A percentile compares a stretch with the other conserved stretches of the same genome.
These are phyloP conservation scores for Rubia balearica DNA, from an alignment of 305 asterid genomes.

Conservation along the genomic window DNA sequence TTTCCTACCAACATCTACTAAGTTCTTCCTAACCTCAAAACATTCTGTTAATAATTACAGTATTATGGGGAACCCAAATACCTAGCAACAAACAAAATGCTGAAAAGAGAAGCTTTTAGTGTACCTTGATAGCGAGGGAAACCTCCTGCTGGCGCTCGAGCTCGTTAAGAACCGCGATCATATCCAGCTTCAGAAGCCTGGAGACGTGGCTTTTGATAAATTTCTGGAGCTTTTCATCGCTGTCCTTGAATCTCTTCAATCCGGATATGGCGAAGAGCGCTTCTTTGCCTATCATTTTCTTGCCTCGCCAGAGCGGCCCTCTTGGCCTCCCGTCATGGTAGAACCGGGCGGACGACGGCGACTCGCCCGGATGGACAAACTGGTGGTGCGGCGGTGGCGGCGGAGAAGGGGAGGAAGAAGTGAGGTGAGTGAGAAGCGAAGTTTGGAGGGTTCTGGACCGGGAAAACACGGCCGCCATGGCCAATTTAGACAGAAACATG, in stretches of 20 bases:
- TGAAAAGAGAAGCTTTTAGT: not conserved
- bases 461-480: slow-evolving; percentile 27
- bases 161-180: slow-evolving; percentile 72
- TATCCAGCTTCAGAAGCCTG: slow-evolving; percentile 81
- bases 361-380: slow-evolving; percentile 13
- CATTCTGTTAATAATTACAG: not conserved
- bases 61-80: not conserved
- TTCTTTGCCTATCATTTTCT: slow-evolving; percentile 85
- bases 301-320: slow-evolving; percentile 89
- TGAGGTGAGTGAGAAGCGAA: slow-evolving; percentile 14
- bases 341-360: slow-evolving; percentile 24
- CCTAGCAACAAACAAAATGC: not conserved
- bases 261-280: slow-evolving; percentile 66
- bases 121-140: slow-evolving; percentile 69
- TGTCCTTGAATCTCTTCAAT: slow-evolving; percentile 63
- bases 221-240: slow-evolving; percentile 50
- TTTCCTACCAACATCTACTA: not conserved
- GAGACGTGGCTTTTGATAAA: slow-evolving; percentile 64
- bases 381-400: slow-evolving; percentile 5
- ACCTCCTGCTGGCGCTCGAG: slow-evolving; percentile 91
- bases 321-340: slow-evolving; percentile 90
- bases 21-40: not conserved
- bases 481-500: slow-evolving; percentile 28
- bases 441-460: slow-evolving; percentile 26
- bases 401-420: slow-evolving; percentile 3